Conservation (phyloP, 345 rosid genomes). For the Zanthoxylum bungeanum region DNA sequence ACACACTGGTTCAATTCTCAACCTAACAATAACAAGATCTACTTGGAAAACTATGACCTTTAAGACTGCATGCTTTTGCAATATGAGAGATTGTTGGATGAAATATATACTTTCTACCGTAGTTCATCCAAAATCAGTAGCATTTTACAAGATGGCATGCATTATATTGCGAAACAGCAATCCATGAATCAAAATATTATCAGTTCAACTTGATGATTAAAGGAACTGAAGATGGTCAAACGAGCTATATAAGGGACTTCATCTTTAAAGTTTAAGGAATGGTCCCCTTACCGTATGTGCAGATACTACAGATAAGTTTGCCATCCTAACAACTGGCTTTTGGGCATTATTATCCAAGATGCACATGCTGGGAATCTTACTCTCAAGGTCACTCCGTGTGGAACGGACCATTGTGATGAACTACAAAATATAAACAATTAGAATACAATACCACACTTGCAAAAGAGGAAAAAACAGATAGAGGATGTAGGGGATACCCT, state of each 20-base stretch:
- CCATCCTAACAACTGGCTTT: constrained; percentile 97
- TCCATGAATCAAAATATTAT: not conserved
- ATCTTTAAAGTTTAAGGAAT: not conserved
- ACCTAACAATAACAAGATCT: not conserved
- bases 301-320: constrained; percentile 89
- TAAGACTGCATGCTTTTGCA: not conserved
- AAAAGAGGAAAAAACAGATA: constrained; percentile 7
- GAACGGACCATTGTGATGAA: constrained; percentile 55
- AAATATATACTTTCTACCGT: not conserved
- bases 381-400: constrained; percentile 64
- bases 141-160: not conserved
- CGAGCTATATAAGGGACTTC: not conserved
- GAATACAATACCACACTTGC: constrained; percentile 8
- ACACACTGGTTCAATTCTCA: not conserved
- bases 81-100: not conserved
- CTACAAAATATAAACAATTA: constrained; percentile 39
- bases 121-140: not conserved
- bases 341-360: constrained; percentile 81
- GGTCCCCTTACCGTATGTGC: constrained; percentile 67
- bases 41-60: not conserved
- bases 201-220: not conserved
- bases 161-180: not conserved
- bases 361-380: constrained; percentile 71
- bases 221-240: no score
- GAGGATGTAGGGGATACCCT: constrained; percentile 46